Base-by-base conservation (phyloP, 768 basidiomycete genomes). In the Hygrocybe coccinea region DNA sequence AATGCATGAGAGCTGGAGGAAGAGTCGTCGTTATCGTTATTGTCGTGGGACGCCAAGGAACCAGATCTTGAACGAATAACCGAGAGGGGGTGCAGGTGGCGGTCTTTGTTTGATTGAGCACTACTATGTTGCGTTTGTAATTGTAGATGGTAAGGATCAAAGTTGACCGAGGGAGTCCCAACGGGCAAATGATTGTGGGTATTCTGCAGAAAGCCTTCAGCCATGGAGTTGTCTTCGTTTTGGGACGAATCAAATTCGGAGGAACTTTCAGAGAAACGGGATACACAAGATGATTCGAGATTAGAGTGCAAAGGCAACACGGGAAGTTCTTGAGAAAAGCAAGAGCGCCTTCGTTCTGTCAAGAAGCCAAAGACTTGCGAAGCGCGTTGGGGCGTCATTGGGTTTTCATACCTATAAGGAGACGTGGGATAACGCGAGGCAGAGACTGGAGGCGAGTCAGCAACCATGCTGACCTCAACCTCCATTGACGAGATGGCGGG, bases 351-450 rank as follows among this genome's bases (percentile, higher is more conserved):
- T 61, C 73, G 74, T 67, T 71, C 79, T 59, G 80, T 80, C 48
- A 91, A 69, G 69, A 91, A 91, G 4, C 76, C 81, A 56, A 91
- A 91, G 17, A 91, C 77, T 59, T 89, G 83, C 2, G 88, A 85
- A 19, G 89, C 89, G 33, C 86, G 78, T 59, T 81, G 82, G 12
- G 85, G 81, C 22, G 82, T 84, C 54, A 69, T 72, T 4, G 79
- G 74, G 38, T 77, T 73, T 22, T 67, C 62, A 52, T 59, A 64
- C 22, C 56, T 60, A 58, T 77, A 74, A 11, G 76, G 72, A 34
- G 54, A 54, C 46, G 62, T 63, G 50, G 39, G 55, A 46, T 56
- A 56, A 53, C 62, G 57, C 51, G 62, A 59, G 10, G 67, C 63
- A 44, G 68, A 56, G 10, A 67, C 65, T 17, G 68, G 63, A 39